Base-by-base conservation (phyloP, 177 flowering plant genomes). In the Telopea speciosissima region DNA sequence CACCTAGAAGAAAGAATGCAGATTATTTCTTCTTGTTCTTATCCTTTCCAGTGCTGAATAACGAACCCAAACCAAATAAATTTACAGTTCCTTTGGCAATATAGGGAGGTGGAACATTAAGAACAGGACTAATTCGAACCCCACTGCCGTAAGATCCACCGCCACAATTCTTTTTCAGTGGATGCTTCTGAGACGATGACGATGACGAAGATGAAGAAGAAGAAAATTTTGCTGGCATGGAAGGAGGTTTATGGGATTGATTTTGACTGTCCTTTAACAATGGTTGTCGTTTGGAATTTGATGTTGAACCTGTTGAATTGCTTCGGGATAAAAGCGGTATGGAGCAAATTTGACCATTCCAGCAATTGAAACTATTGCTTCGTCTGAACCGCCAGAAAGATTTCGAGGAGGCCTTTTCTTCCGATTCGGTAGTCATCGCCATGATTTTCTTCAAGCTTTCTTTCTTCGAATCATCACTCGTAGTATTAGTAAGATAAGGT, bases 231-330 rank as follows among this genome's bases (percentile, higher is more conserved):
- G 68, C 14, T 26, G 73, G 31, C 49, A 26, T 58, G 28, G 79
- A 45, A 1, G 71, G 65, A 56, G 76, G 78, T 64, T 81, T 86
- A 74, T 75, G 80, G 24, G 78, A 66, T 65, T 75, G 85, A 72
- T 80, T 89, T 49, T 76, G 77, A 33, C 58, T 72, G n/a, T 76
- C 81, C 72, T 83, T 87, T 16, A 74, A 24, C 0, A 36, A 16
- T 28, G 63, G 42, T 10, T 68, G 52, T 68, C 80, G 78, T 69
- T 89, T 83, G 22, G 82, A 77, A 76, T 80, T 80, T 40, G 85
- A 81, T 19, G 80, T 81, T 9, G 98, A 93, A 42, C 98, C 98
- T 5, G 97, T 91, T 31, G 98, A 93, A 66, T 90, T 86, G 78
- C 98, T 93, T 62, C 97, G 74, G 0, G 86, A 81, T 3, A 91